Evolutionary conservation across 2,329 filamentous ascomycete species (phyloP).

Genomic region (Cladosporium sphaerospermum): DNA sequence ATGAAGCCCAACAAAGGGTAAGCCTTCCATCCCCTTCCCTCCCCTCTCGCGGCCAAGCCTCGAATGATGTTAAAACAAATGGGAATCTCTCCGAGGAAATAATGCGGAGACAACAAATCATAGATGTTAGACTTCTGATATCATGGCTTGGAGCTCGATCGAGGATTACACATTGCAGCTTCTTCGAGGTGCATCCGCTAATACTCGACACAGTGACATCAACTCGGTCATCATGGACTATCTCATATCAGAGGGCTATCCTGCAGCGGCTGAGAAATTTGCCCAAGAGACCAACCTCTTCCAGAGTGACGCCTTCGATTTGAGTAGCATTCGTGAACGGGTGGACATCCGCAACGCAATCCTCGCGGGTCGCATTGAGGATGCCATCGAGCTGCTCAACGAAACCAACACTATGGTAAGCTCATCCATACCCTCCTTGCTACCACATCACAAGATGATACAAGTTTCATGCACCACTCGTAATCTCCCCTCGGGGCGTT

Average conservation of each 20-base stretch:
- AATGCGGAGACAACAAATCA: constrained; percentile 83
- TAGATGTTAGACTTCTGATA: constrained; percentile 15
- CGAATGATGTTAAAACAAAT: constrained; percentile 90
- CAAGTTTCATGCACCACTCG: constrained; percentile 99
- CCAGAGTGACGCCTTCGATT: constrained; percentile 59
- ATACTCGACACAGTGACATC: constrained; percentile 63
- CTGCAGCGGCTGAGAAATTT: constrained; percentile 86
- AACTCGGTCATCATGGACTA: constrained; percentile 96
- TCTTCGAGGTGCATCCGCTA: neutral
- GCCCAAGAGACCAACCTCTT: constrained; percentile 86
- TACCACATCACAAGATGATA: constrained; percentile 76
- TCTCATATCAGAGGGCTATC: constrained; percentile 90
- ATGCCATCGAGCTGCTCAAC: constrained; percentile 80
- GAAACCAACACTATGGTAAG: constrained; percentile 86
- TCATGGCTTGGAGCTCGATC: constrained; percentile 7
- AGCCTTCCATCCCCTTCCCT: constrained; percentile 21
- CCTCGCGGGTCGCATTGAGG: constrained; percentile 75
- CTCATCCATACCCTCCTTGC: constrained; percentile 12
- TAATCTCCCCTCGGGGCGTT: constrained; percentile 71
- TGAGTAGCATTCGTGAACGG: constrained; percentile 64
- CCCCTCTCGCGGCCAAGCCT: constrained; percentile 25
- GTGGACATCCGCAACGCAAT: constrained; percentile 82
- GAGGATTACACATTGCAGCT: neutral
- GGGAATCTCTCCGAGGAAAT: constrained; percentile 99
- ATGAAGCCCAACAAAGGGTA: constrained; percentile 82